These are phyloP conservation scores for Microdochium bolleyi DNA, from an alignment of 2,329 filamentous ascomycete species.

Conservation along the genomic window DNA sequence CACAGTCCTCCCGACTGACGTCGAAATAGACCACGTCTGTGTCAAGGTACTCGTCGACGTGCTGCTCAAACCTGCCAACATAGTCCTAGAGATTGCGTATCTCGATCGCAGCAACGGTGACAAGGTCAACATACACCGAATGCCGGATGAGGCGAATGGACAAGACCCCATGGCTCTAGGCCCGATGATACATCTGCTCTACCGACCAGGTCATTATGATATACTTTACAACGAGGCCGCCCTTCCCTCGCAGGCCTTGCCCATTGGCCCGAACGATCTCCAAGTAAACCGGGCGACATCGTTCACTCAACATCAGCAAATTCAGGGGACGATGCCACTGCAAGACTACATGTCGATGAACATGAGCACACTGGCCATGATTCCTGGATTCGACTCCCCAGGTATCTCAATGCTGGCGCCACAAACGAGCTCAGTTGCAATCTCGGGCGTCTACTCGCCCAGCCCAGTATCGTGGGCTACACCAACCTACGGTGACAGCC, in stretches of 20 bases:
- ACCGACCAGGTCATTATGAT: slow-evolving; percentile 82
- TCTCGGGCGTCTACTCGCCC: slow-evolving; percentile 13
- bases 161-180: slow-evolving; percentile 34
- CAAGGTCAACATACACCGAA: slow-evolving; percentile 64
- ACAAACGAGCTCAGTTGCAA: slow-evolving; percentile 21
- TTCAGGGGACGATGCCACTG: slow-evolving; percentile 30
- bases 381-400: slow-evolving; percentile 32
- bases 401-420: slow-evolving; percentile 25
- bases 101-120: slow-evolving; percentile 77
- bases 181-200: slow-evolving; percentile 51
- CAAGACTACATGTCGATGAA: slow-evolving; percentile 32
- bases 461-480: slow-evolving; percentile 21
- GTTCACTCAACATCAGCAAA: slow-evolving; percentile 36
- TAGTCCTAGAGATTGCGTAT: slow-evolving; percentile 83
- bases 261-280: slow-evolving; percentile 24
- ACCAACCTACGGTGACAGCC: slow-evolving; percentile 27
- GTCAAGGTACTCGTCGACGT: slow-evolving; percentile 70
- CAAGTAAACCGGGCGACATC: slow-evolving; percentile 45
- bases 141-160: slow-evolving; percentile 45
- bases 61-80: slow-evolving; percentile 68
- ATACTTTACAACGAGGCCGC: slow-evolving; percentile 61
- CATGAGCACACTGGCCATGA: slow-evolving; percentile 34
- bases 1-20: slow-evolving; percentile 64
- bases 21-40: slow-evolving; percentile 88
- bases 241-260: slow-evolving; percentile 15